Conservation (phyloP, 192 early-diverging fungal species). For the Gaertneriomyces semiglobifer region DNA sequence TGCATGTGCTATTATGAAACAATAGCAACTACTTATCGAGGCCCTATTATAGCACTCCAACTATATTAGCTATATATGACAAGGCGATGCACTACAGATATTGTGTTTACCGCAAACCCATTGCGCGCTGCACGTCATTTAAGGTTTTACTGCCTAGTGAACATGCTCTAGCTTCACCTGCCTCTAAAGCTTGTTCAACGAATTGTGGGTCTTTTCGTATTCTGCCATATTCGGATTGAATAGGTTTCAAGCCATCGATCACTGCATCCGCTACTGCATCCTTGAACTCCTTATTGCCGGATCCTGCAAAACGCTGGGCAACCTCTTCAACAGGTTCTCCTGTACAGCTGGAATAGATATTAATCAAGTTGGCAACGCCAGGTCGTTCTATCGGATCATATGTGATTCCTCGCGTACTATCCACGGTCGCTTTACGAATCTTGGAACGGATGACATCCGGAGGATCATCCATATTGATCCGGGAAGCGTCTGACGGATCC, state of each 20-base stretch:
- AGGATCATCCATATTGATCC: conserved; percentile 74
- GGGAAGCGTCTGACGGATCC: conserved; percentile 61
- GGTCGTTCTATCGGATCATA: conserved; percentile 71
- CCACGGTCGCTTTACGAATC: conserved; percentile 69
- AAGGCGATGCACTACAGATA: neutral
- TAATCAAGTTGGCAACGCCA: conserved; percentile 77
- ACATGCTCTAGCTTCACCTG: conserved; percentile 64
- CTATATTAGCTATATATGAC: too few species aligned
- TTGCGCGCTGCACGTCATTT: conserved; percentile 46
- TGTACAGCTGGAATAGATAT: conserved; percentile 63
- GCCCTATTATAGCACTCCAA: too few species aligned
- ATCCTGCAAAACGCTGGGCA: conserved; percentile 42
- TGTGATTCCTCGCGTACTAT: conserved; percentile 60
- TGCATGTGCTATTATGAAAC: too few species aligned
- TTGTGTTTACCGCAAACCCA: conserved; percentile 50
- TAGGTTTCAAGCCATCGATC: conserved; percentile 58
- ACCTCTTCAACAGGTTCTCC: conserved; percentile 46
- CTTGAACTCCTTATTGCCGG: conserved; percentile 68
- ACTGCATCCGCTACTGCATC: conserved; percentile 65
- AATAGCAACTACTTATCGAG: too few species aligned
- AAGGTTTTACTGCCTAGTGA: conserved; percentile 60
- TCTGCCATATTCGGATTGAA: conserved; percentile 59
- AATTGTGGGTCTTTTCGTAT: conserved; percentile 59
- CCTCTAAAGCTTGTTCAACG: conserved; percentile 59
- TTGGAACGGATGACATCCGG: conserved; percentile 64